Evolutionary conservation across 176 grass and related monocot species (phyloP).

Genomic region (Puya raimondii): DNA sequence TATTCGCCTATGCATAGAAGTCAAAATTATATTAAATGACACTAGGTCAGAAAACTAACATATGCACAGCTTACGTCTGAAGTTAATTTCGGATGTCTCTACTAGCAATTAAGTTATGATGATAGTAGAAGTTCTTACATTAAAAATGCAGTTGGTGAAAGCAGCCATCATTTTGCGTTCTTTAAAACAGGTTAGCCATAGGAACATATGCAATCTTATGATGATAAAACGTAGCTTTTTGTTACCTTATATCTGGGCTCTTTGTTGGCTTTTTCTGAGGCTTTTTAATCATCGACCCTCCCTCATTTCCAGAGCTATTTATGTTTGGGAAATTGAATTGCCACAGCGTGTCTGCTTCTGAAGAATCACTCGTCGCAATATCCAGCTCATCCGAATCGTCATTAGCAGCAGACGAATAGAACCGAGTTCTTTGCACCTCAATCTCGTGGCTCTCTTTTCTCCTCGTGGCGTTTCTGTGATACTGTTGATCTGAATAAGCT

Average conservation of each 20-base stretch:
- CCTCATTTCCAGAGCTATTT: conserved; percentile 35
- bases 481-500: conserved; percentile 32
- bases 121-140: conserved; percentile 3
- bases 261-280: conserved; percentile 58
- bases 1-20: too few species aligned
- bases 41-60: too few species aligned
- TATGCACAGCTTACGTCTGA: too few species aligned
- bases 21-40: too few species aligned
- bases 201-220: not conserved
- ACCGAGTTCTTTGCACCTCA: conserved; percentile 50
- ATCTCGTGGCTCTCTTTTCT: conserved; percentile 50
- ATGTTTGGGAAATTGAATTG: conserved; percentile 78
- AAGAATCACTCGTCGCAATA: conserved; percentile 97
- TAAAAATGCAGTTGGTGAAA: not conserved
- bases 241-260: conserved; percentile 68
- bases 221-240: not conserved
- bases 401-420: conserved; percentile 53
- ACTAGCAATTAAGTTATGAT: too few species aligned
- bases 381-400: conserved; percentile 96
- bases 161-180: not conserved
- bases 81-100: too few species aligned
- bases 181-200: not conserved
- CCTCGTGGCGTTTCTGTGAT: conserved; percentile 32
- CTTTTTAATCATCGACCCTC: conserved; percentile 79
- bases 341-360: conserved; percentile 92